Conservation (phyloP, 345 rosid species). For the Hibiscus trionum region DNA sequence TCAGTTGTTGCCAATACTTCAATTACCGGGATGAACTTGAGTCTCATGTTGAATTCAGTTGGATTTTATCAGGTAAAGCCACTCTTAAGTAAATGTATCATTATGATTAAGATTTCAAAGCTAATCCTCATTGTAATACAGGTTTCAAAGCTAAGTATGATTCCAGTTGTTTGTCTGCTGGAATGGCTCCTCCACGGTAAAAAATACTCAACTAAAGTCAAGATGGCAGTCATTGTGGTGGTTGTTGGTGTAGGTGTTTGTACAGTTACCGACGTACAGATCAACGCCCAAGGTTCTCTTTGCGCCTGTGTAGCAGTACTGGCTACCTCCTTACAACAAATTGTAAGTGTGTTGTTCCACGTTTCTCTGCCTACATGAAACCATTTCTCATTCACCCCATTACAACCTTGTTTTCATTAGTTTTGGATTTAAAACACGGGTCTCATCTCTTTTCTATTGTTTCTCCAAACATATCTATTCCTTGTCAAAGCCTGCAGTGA, state of each 20-base stretch:
- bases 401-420: too few species aligned
- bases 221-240: conserved; percentile 14
- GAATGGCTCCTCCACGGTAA: conserved; percentile 18
- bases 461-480: too few species aligned
- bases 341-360: conserved; percentile 6
- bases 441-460: too few species aligned
- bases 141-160: conserved; percentile 20
- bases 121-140: not conserved
- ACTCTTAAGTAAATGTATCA: too few species aligned
- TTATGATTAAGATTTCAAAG: not conserved
- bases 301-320: conserved; percentile 10
- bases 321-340: conserved; percentile 17
- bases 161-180: conserved; percentile 18
- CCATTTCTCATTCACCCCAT: too few species aligned
- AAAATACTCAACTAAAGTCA: conserved; percentile 12
- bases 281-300: conserved; percentile 8
- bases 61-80: conserved; percentile 16
- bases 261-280: conserved; percentile 18
- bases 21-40: conserved; percentile 17
- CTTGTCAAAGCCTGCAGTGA: too few species aligned
- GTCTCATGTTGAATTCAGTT: conserved; percentile 19
- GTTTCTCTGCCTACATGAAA: not conserved
- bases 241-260: conserved; percentile 15
- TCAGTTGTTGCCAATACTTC: conserved; percentile 18
- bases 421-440: too few species aligned